These are phyloP conservation scores for Phanerochaete carnosa DNA, from an alignment of 768 basidiomycete genomes.

Conservation along the genomic window DNA sequence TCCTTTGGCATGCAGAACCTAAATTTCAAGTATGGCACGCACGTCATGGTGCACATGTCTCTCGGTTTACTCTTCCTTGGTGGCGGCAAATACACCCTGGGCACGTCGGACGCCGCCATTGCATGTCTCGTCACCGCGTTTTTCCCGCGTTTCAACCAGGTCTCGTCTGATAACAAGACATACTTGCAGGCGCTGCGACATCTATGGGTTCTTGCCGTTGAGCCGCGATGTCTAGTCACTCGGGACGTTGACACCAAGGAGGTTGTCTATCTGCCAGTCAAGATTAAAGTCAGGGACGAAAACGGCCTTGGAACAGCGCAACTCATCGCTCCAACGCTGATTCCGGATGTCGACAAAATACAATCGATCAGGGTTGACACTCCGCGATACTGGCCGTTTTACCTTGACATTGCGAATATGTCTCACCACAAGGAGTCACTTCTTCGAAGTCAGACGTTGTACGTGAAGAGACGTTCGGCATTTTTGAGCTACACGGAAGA, in stretches of 20 bases:
- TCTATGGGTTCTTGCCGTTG: slow-evolving; percentile 93
- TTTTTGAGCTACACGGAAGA: slow-evolving; percentile 94
- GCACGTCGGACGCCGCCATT: slow-evolving; percentile 88
- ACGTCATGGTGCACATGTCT: slow-evolving; percentile 87
- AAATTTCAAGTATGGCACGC: slow-evolving; percentile 78
- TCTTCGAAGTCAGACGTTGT: slow-evolving; percentile 76
- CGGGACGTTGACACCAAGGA: slow-evolving; percentile 90
- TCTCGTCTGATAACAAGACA: slow-evolving; percentile 82
- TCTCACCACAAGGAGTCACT: slow-evolving; percentile 67
- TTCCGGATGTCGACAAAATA: slow-evolving; percentile 83
- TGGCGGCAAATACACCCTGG: slow-evolving; percentile 87
- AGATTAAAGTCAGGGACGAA: slow-evolving; percentile 74
- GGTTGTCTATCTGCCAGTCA: slow-evolving; percentile 89
- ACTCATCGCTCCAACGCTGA: slow-evolving; percentile 88
- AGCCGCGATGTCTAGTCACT: slow-evolving; percentile 89
- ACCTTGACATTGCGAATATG: slow-evolving; percentile 70
- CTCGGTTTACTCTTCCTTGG: slow-evolving; percentile 92
- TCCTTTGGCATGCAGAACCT: slow-evolving; percentile 84
- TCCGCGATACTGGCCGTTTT: slow-evolving; percentile 93
- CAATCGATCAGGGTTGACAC: slow-evolving; percentile 86
- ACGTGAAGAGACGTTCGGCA: slow-evolving; percentile 88
- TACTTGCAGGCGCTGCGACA: slow-evolving; percentile 93
- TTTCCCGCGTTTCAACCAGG: slow-evolving; percentile 82
- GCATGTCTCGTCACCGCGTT: slow-evolving; percentile 88
- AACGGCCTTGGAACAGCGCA: slow-evolving; percentile 62